Evolutionary conservation across 345 rosid genomes (phyloP).

Genomic region (Turnera subulata): DNA sequence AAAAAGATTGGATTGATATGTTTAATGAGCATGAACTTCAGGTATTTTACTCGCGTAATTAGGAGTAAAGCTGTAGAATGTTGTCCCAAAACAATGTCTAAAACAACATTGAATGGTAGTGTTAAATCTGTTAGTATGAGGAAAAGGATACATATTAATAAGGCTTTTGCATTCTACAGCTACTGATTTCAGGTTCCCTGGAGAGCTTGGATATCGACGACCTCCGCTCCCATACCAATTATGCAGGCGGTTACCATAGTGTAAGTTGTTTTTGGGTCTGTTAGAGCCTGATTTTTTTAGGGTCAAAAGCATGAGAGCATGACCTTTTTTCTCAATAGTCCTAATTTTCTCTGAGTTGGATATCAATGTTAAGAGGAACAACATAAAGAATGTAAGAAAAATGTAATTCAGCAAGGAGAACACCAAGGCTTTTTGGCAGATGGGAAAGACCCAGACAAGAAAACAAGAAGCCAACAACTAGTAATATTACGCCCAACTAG

Average conservation of each 20-base stretch:
- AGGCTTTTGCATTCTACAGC: constrained; percentile 38
- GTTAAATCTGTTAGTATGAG: background rate
- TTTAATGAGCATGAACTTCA: constrained; percentile 97
- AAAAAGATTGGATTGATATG: constrained; percentile 95
- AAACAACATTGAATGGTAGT: background rate
- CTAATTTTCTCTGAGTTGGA: background rate
- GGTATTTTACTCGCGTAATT: constrained; percentile 38
- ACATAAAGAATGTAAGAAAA: background rate
- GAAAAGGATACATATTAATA: background rate
- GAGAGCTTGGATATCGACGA: constrained; percentile 98
- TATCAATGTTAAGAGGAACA: background rate
- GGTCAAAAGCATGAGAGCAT: too few relatives aligned
- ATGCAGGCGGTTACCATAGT: constrained; percentile 82
- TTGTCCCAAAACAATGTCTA: background rate
- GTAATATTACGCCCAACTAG: too few relatives aligned
- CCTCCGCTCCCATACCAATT: constrained; percentile 67
- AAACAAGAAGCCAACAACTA: too few relatives aligned
- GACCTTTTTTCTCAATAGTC: too few relatives aligned
- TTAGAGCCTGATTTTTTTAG: too few relatives aligned
- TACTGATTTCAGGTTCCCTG: constrained; percentile 91
- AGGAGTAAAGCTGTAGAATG: background rate
- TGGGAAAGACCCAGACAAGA: too few relatives aligned
- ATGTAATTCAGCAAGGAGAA: background rate
- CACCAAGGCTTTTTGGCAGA: too few relatives aligned
- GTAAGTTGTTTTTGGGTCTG: constrained; percentile 38